A percentile compares a stretch with the other conserved stretches of the same genome.
Conservation (phyloP, 2,329 filamentous ascomycete genomes). For the Paraphoma sp. region DNA sequence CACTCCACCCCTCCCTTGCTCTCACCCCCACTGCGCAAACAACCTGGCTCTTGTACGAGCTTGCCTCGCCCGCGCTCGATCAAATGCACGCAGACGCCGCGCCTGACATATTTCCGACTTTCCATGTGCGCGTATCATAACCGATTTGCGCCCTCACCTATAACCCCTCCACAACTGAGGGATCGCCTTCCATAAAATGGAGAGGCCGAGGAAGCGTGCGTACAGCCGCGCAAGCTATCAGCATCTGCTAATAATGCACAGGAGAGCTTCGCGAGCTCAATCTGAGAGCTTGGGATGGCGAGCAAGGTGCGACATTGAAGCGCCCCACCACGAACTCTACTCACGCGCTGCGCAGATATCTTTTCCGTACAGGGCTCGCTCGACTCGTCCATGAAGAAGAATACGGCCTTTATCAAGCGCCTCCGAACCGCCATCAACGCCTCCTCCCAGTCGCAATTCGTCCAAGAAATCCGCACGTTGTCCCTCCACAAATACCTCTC, state of each 20-base stretch:
- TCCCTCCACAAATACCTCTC: slow-evolving; percentile 97
- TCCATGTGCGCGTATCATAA: slow-evolving; percentile 47
- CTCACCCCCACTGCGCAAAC: slow-evolving; percentile 21
- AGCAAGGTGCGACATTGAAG: slow-evolving; percentile 68
- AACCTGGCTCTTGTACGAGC: slow-evolving; percentile 25
- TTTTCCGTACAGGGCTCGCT: slow-evolving; percentile 79
- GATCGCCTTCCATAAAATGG: slow-evolving; percentile 50
- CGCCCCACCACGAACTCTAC: slow-evolving; percentile 9
- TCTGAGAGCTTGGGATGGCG: slow-evolving; percentile 84
- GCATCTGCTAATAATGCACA: slow-evolving; percentile 50
- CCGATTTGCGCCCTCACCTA: slow-evolving; percentile 36
- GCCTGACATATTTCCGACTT: slow-evolving; percentile 39
- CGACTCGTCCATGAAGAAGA: slow-evolving; percentile 96
- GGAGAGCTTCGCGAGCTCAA: slow-evolving; percentile 92
- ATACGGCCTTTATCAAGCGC: slow-evolving; percentile 97
- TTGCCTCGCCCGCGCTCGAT: slow-evolving; percentile 26
- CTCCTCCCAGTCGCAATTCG: slow-evolving; percentile 79
- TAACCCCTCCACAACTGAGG: slow-evolving; percentile 44
- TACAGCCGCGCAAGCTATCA: neutral
- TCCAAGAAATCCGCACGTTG: slow-evolving; percentile 87
- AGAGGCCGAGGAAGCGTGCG: slow-evolving; percentile 58
- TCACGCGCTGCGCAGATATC: slow-evolving; percentile 64
- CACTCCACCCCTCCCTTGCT: slow-evolving; percentile 12
- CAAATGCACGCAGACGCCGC: slow-evolving; percentile 45
- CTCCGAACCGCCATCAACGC: slow-evolving; percentile 87